phyloP scores from a whole-genome alignment of 352 stramenopile species.

The Hyaloperonospora arabidopsidis region DNA sequence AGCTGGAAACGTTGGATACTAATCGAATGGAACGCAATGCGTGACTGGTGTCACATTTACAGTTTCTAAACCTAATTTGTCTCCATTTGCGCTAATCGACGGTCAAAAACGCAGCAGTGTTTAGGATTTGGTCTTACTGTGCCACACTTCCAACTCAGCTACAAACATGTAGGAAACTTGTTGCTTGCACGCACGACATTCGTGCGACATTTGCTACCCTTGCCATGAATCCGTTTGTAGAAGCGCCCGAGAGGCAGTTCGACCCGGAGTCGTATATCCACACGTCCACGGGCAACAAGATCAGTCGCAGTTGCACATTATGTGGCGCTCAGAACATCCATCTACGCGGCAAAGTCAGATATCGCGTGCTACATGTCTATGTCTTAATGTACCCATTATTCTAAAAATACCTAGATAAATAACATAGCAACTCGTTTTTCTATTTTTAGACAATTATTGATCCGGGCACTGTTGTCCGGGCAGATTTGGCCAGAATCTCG shows the following conservation, averaged over 20 bases:
- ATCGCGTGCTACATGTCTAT: too few species aligned
- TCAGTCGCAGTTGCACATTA: constrained; percentile 56
- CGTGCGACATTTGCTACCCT: not conserved
- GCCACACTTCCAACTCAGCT: too few species aligned
- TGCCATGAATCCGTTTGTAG: constrained; percentile 52
- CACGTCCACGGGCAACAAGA: constrained; percentile 64
- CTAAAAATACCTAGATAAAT: not conserved
- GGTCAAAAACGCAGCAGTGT: too few species aligned
- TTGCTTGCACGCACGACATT: not conserved
- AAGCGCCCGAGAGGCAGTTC: constrained; percentile 42
- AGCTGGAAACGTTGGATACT: too few species aligned
- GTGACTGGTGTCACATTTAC: too few species aligned
- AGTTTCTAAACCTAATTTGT: too few species aligned
- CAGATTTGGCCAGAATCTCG: constrained; percentile 76
- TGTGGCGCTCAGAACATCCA: constrained; percentile 66
- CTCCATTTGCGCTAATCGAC: too few species aligned
- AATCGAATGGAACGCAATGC: too few species aligned
- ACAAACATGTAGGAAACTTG: not conserved
- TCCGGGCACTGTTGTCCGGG: constrained; percentile 59
- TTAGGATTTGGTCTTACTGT: too few species aligned
- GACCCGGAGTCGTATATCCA: constrained; percentile 57
- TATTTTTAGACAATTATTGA: constrained; percentile 58
- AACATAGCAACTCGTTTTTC: not conserved
- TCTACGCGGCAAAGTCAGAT: constrained; percentile 53
- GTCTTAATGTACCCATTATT: not conserved